Conservation (phyloP, 805 yeast genomes). For the Saccharomycopsis lassenensis region DNA sequence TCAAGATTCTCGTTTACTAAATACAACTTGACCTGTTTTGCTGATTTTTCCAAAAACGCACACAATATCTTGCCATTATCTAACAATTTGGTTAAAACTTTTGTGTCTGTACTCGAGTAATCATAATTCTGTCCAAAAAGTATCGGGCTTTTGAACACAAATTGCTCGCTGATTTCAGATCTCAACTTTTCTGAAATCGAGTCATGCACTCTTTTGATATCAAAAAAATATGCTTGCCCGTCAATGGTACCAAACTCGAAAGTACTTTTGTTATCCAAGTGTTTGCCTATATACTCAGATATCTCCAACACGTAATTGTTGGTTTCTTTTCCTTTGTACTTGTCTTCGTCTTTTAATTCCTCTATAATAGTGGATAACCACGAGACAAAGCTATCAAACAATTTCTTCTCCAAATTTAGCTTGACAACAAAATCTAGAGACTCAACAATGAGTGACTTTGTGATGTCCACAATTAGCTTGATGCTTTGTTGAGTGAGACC, state of each 20-base stretch:
- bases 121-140: background rate
- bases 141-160: background rate
- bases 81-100: background rate
- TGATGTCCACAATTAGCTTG: no score
- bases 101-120: background rate
- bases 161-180: background rate
- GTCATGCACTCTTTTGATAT: background rate
- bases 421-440: constrained; percentile 30
- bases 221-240: background rate
- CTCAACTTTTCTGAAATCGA: background rate
- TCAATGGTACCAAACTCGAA: background rate
- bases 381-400: constrained; percentile 31
- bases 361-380: constrained; percentile 29
- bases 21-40: background rate
- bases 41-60: background rate
- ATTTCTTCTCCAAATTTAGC: constrained; percentile 34
- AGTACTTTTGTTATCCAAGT: constrained; percentile 18
- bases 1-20: background rate
- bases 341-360: constrained; percentile 23
- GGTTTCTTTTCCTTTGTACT: constrained; percentile 11
- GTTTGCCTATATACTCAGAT: constrained; percentile 21
- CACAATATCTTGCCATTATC: background rate
- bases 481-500: no score
- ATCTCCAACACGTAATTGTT: constrained; percentile 20
- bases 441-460: no score